Evolutionary conservation across 495 filamentous ascomycete genomes (phyloP), one percentile per base, ranked within the genome.

Genomic region (Hypoxylon lienhwacheense): DNA sequence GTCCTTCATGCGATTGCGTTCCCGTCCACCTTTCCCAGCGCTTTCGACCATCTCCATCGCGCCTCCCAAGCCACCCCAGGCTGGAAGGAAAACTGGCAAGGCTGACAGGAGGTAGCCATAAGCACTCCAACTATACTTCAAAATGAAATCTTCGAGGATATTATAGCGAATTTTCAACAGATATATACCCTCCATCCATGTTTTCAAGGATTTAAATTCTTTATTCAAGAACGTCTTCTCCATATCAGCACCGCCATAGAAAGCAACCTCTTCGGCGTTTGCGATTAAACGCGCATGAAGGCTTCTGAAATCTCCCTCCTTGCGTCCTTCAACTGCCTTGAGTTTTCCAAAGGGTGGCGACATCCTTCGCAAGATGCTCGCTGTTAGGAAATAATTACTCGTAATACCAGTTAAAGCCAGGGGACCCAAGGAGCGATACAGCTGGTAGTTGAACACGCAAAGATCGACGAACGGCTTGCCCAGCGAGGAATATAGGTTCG

Each of bases 71-170:
- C 93, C 91, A 41, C 91, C 90, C 90, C 91, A 96, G 12, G 91
- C 88, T 4, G 95, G 95, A 7, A 99, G 81, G 77, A 97, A 97
- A 36, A 97, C 84, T 0, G 95, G 95, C 7, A 97, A 73, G 4
- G 93, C 95, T 20, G 91, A 91, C 16, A 97, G 76, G 32, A 97
- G 79, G 58, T 97, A 99, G 15, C 95, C 95, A 66, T 95, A 95
- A 0, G 95, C 93, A 52, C 90, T 96, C 95, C 95, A 99, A 55
- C 88, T 88, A 67, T 99, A 99, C 69, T 99, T 99, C 51, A 99
- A 67, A 39, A 99, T 89, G 63, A 97, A 95, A 65, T 99, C 95
- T 71, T 99, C 95, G 0, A 97, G 83, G 79, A 97, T 99, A 67
- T 97, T 97, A 70, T 99, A 99, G 4, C 89, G 86, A 56, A 97